Percentiles rank a stretch among this genome's conserved stretches.
Conservation (phyloP, 2,329 filamentous ascomycete species). For the Hysterium pulicare region DNA sequence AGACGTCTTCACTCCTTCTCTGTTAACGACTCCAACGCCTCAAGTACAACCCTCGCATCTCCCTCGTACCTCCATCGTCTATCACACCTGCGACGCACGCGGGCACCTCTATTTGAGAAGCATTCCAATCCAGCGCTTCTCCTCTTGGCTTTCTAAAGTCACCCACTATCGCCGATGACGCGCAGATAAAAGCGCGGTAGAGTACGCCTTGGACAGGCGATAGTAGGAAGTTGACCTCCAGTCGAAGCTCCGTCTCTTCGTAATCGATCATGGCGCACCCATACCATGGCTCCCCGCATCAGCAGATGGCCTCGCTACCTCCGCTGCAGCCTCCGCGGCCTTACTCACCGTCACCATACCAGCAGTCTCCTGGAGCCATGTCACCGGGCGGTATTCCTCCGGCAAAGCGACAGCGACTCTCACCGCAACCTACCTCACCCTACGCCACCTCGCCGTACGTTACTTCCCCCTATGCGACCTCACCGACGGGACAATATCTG, state of each 20-base stretch:
- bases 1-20: too few relatives aligned
- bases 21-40: too few relatives aligned
- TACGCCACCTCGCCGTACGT: conserved; percentile 27
- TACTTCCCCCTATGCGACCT: conserved; percentile 54
- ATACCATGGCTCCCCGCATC: conserved; percentile 8
- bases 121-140: too few relatives aligned
- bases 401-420: conserved; percentile 69
- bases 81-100: too few relatives aligned
- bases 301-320: conserved; percentile 28
- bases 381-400: conserved; percentile 58
- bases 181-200: conserved; percentile 15
- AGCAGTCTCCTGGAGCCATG: conserved; percentile 51
- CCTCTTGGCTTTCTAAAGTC: too few relatives aligned
- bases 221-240: not conserved
- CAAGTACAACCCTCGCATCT: too few relatives aligned
- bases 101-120: too few relatives aligned
- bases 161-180: conserved; percentile 20
- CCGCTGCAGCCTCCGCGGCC: conserved; percentile 36
- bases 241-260: not conserved
- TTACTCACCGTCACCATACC: conserved; percentile 37
- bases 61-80: too few relatives aligned
- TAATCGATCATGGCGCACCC: conserved; percentile 1
- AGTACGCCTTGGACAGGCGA: conserved; percentile 12
- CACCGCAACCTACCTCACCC: conserved; percentile 62
- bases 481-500: conserved; percentile 25